Evolutionary conservation across 2,329 filamentous ascomycete species (phyloP).

Genomic region (Nothophoma quercina): DNA sequence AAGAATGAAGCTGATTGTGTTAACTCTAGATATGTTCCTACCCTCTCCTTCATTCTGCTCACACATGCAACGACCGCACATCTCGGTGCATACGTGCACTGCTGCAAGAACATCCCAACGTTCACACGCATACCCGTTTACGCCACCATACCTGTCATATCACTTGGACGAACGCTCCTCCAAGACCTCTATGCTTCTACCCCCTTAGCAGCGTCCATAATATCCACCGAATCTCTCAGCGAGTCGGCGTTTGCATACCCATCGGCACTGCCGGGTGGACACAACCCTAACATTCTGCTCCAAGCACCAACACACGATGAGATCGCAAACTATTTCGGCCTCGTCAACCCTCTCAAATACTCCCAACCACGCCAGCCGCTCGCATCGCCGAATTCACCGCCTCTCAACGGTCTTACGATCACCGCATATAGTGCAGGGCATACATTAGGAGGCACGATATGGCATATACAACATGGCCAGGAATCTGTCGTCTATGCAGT

Average conservation of each 20-base stretch:
- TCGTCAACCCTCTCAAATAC: conserved; percentile 93
- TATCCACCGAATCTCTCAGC: conserved; percentile 75
- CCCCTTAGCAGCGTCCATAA: conserved; percentile 84
- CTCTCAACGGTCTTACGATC: conserved; percentile 88
- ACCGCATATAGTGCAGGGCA: conserved; percentile 97
- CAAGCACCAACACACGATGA: conserved; percentile 83
- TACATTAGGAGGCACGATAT: conserved; percentile 95
- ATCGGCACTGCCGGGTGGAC: conserved; percentile 61
- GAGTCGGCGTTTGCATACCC: conserved; percentile 62
- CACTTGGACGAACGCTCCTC: conserved; percentile 86
- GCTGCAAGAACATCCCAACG: conserved; percentile 92
- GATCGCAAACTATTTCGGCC: conserved; percentile 88
- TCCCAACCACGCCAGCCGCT: conserved; percentile 93
- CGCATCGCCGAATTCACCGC: conserved; percentile 84
- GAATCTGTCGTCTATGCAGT: conserved; percentile 98
- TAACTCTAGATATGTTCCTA: conserved; percentile 77
- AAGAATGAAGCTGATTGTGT: conserved; percentile 31
- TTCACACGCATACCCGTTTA: conserved; percentile 95
- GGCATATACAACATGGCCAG: conserved; percentile 96
- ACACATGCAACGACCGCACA: conserved; percentile 93
- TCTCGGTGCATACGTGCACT: conserved; percentile 92
- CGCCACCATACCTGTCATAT: conserved; percentile 91
- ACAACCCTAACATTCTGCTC: conserved; percentile 61
- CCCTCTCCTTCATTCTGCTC: conserved; percentile 89
- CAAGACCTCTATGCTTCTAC: conserved; percentile 93